Evolutionary conservation across 2,329 filamentous ascomycete genomes (phyloP), one percentile per base, ranked within the genome.

Genomic region (Gremmenia infestans): DNA sequence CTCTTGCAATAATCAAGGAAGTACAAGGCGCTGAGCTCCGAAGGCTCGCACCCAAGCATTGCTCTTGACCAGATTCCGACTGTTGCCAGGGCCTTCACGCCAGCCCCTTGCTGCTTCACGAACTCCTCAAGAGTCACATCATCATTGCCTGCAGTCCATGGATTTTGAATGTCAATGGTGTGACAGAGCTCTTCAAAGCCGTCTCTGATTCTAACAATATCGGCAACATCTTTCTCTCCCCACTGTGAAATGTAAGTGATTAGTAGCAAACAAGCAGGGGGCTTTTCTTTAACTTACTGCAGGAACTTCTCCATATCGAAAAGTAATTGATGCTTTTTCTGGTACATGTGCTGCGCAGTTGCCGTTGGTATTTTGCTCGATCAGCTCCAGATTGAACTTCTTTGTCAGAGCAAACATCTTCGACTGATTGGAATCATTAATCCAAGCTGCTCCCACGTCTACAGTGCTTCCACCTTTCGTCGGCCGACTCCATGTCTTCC

Each of bases 401-500:
- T 71, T 61, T 0, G 72, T 72, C 7, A 80, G 65, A 0, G 65
- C 69, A 59, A 68, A 76, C 49, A 83, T 74, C 22, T 55, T 48
- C 2, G 60, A 55, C 45, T 64, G 62, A 51, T 62, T 62, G 1
- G 58, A 61, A 46, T 64, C 60, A 43, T 85, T 85, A 60, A 84
- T 77, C 82, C 81, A 85, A 0, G 79, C 80, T 0, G 80, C 82
- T 2, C 81, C 81, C 0, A 82, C 63, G 22, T 85, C 82, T 6
- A 76, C 71, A 0, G 69, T 57, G 0, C 74, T 76, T 2, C 65
- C 67, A 28, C 64, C 72, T 25, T 53, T 51, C 2, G 56, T 54
- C n/a, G 52, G 52, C 5, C 57, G 54, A 45, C 50, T 56, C 61
- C 59, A 73, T 0, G 68, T 72, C 59, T 74, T 74, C 1, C 74